Evolutionary conservation across 2,329 filamentous ascomycete species (phyloP).

Genomic region (Alternaria viburni): DNA sequence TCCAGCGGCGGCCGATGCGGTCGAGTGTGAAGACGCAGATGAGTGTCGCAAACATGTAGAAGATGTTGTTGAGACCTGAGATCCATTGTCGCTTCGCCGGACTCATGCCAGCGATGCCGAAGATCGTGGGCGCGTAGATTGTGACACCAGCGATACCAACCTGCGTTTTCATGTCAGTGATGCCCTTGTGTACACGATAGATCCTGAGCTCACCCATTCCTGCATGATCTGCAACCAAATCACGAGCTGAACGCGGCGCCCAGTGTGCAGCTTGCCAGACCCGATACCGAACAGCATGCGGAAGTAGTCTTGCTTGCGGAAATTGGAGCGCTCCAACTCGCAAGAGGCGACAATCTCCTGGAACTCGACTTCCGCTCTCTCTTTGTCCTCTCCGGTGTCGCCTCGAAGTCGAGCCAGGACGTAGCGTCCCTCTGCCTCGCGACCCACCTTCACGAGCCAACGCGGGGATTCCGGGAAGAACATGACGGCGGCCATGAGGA

Average conservation of each 20-base stretch:
- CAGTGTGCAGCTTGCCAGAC: constrained; percentile 70
- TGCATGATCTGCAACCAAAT: constrained; percentile 76
- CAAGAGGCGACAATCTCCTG: constrained; percentile 71
- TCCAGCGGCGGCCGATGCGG: constrained; percentile 71
- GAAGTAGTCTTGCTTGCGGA: constrained; percentile 64
- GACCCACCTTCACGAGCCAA: constrained; percentile 70
- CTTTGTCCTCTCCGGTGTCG: constrained; percentile 55
- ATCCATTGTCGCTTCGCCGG: constrained; percentile 54
- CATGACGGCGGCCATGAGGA: constrained; percentile 64
- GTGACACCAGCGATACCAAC: constrained; percentile 64
- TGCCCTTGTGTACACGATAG: too few species aligned
- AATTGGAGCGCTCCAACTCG: constrained; percentile 59
- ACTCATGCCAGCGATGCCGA: constrained; percentile 70
- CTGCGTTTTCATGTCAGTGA: background rate
- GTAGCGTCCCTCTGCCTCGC: constrained; percentile 70
- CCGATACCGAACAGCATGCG: constrained; percentile 72
- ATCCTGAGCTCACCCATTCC: too few species aligned
- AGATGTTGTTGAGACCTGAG: constrained; percentile 57
- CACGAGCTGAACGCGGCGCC: constrained; percentile 70
- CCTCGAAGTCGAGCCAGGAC: constrained; percentile 70
- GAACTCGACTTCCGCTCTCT: constrained; percentile 59
- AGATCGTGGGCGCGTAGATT: constrained; percentile 62
- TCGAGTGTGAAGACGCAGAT: constrained; percentile 75
- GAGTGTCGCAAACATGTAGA: constrained; percentile 68
- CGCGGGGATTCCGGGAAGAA: constrained; percentile 74